Percentiles rank a stretch among this genome's conserved stretches.
These are phyloP conservation scores for Ceratobasidium sp. DNA, from an alignment of 1,284 basidiomycete species.

Conservation along the genomic window DNA sequence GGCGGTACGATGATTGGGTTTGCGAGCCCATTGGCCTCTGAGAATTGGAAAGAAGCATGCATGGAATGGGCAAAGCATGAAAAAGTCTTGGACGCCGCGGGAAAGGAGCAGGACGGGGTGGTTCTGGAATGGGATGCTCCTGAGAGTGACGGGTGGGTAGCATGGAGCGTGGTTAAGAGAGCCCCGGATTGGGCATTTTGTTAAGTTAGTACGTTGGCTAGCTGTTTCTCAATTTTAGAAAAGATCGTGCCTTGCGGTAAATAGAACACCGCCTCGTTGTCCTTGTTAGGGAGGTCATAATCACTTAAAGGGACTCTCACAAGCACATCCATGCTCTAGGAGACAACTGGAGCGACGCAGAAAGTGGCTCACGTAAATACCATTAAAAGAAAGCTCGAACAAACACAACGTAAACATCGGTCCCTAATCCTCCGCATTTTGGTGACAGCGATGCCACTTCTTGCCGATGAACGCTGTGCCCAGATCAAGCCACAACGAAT, in stretches of 20 bases:
- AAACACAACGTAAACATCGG: no score
- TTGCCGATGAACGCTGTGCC: background rate
- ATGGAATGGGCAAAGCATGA: conserved; percentile 9
- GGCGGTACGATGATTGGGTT: conserved; percentile 35
- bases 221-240: no score
- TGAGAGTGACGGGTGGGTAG: conserved; percentile 6
- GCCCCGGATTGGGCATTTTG: conserved; percentile 40
- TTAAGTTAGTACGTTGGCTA: background rate
- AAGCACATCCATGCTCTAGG: no score
- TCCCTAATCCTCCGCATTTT: background rate
- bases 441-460: background rate
- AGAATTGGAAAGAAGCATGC: background rate
- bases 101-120: conserved; percentile 14
- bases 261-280: no score
- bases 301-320: no score
- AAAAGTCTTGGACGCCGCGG: background rate
- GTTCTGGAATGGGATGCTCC: background rate
- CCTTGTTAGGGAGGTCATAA: no score
- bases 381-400: no score
- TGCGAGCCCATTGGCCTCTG: background rate
- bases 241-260: no score
- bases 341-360: no score
- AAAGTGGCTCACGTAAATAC: no score
- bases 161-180: conserved; percentile 19
- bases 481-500: background rate